These are phyloP conservation scores for Vanrija pseudolonga DNA, from an alignment of 1,284 basidiomycete genomes.

Conservation along the genomic window DNA sequence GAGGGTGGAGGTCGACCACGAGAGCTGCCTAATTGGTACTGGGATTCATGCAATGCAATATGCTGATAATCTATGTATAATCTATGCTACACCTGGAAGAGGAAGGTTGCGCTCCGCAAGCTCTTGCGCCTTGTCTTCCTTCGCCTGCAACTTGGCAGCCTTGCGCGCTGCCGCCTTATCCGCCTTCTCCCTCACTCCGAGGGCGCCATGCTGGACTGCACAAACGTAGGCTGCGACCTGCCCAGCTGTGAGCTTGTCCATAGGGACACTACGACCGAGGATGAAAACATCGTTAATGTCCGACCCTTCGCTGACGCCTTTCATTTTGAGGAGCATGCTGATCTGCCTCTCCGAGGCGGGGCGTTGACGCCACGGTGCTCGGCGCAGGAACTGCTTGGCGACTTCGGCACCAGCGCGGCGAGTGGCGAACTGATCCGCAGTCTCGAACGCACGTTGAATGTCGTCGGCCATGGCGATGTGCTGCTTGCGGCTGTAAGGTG, in stretches of 20 bases:
- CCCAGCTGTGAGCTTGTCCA: constrained; percentile 25
- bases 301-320: constrained; percentile 14
- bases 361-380: constrained; percentile 67
- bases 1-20: neutral
- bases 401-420: constrained; percentile 19
- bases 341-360: constrained; percentile 67
- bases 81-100: neutral
- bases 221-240: constrained; percentile 23
- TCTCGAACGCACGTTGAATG: constrained; percentile 43
- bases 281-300: constrained; percentile 13
- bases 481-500: constrained; percentile 16
- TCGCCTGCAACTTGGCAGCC: neutral
- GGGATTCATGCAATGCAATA: neutral
- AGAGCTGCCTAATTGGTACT: neutral
- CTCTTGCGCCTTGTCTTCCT: neutral
- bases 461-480: constrained; percentile 27
- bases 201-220: constrained; percentile 31
- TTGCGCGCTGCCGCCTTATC: neutral
- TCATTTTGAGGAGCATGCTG: constrained; percentile 60
- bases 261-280: constrained; percentile 14
- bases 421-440: constrained; percentile 45
- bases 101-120: constrained; percentile 2
- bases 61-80: neutral
- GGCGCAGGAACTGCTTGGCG: constrained; percentile 52
- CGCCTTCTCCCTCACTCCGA: constrained; percentile 3